A percentile compares a stretch with the other conserved stretches of the same genome.
Evolutionary conservation across 306 rosid species (phyloP).

Genomic region (Malus sylvestris): DNA sequence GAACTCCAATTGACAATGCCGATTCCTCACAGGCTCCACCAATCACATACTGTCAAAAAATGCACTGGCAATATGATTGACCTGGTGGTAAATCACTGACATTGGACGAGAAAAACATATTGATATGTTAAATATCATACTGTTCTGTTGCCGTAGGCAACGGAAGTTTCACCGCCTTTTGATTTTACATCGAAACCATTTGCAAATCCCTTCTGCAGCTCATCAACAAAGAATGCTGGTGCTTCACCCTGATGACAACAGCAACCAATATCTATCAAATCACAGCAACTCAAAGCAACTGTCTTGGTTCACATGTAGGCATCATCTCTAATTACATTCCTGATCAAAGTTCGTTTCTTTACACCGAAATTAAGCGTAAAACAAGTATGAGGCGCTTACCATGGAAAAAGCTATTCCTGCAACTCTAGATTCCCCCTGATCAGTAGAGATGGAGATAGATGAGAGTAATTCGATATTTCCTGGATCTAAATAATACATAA

Average conservation of each 20-base stretch:
- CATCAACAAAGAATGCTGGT: constrained; percentile 66
- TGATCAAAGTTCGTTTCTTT: not conserved
- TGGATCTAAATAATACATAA: constrained; percentile 34
- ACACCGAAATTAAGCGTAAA: not conserved
- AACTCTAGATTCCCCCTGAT: constrained; percentile 53
- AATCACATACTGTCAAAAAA: constrained; percentile 83
- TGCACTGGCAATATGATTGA: constrained; percentile 31
- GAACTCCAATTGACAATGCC: constrained; percentile 59
- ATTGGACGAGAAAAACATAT: constrained; percentile 13
- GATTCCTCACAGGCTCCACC: constrained; percentile 73
- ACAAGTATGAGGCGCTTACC: constrained; percentile 45
- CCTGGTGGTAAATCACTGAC: constrained; percentile 26
- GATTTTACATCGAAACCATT: constrained; percentile 53
- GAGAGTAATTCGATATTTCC: constrained; percentile 24
- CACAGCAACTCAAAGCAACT: constrained; percentile 18
- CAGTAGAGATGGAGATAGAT: constrained; percentile 29
- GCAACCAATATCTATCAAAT: constrained; percentile 10
- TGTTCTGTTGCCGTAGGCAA: constrained; percentile 49
- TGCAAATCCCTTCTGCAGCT: constrained; percentile 39
- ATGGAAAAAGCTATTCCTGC: constrained; percentile 40
- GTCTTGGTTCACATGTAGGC: constrained; percentile 19
- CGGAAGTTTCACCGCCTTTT: constrained; percentile 35
- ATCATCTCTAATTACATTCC: constrained; percentile 21
- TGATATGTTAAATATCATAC: constrained; percentile 42
- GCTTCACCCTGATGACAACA: constrained; percentile 77